Base-by-base conservation (phyloP, 1,284 basidiomycete species). In the Trichosporon sp. region DNA sequence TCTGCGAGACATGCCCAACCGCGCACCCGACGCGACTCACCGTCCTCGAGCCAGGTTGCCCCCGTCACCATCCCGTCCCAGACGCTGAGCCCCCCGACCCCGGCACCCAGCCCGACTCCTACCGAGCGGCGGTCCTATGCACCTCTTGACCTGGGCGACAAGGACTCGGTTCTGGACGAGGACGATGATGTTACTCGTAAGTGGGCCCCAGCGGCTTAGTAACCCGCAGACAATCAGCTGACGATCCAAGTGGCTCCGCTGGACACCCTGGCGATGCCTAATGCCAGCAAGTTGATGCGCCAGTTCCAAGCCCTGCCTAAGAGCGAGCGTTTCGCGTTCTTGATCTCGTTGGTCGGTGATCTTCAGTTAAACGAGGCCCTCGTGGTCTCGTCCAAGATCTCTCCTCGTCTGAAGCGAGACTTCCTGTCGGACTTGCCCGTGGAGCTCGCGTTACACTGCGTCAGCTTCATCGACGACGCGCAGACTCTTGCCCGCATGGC, bases 351-450 rank as follows among this genome's bases (percentile, higher is more conserved):
- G 54, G 85, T 94, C 7, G 83, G 86, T 56, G 87, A 89, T 63
- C 90, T 93, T 76, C 88, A 89, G 1, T 87, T 91, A 1, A 86
- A 89, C 8, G 93, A 97, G 78, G 89, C 97, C 12, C 87, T 92
- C 14, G 91, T 91, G 79, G 87, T 97, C 70, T 92, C 91, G 0
- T 87, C 84, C 26, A 81, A 86, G 68, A 91, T 98, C 80, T 87
- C 90, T 0, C 92, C 94, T 0, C 88, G 92, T 38, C 89, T 98
- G 76, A 91, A 92, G 79, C 89, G 93, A 5, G 95, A 98, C 81
- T 96, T 96, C 80, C 86, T 98, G 31, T 85, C 87, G 4, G 89
- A 91, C 35, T 86, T 98, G 0, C 96, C 96, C 0, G 85, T 90
- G 16, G 96, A 99, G 82, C 87, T 99, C 40, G 88, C 90, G 0